Evolutionary conservation across 176 grass and related monocot species (phyloP), one percentile per base, ranked within the genome.

Genomic region (Eremochloa ophiuroides): DNA sequence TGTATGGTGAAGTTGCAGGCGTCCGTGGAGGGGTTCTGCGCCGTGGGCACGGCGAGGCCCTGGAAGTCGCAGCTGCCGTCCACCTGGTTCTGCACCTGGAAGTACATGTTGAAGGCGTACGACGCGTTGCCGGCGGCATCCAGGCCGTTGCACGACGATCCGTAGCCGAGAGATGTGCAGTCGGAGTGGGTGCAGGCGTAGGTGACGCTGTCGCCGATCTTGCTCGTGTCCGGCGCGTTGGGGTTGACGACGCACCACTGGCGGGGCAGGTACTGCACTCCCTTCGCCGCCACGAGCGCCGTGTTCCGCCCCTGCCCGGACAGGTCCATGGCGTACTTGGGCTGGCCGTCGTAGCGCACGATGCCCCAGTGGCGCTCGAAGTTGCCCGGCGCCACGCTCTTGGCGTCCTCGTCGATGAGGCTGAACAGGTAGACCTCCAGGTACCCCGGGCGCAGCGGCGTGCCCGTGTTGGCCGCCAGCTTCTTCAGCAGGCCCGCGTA

Each of bases 81-180:
- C 42, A 29, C 41, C 73, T 97, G 94, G 88, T 85, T 62, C 73
- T 87, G 86, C 59, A 79, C 83, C 84, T 97, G 92, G 88, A 89
- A 97, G 82, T 97, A 97, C 48, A 88, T 84, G 69, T 97, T 97
- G 77, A 94, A 97, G 6, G 92, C 94, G 80, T 94, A 97, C 0
- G 91, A 94, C 15, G 89, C 85, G 80, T 97, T 97, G 1, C 95
- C 92, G 22, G 35, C 72, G n/a, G 85, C 81, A 62, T 97, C 92
- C 85, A 97, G 40, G 34, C 92, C 87, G 74, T 84, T 93, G 85
- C 95, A 98, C 14, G 73, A 84, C 0, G 92, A 94, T 6, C 92
- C 92, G 67, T 86, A 89, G 13, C 88, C 79, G 13, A 98, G 88
- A 47, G 90, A 76, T 2, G 95, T 98, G 90, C 92, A 98, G 82